Percentiles rank a stretch among this genome's conserved stretches.
Evolutionary conservation across 129 eudicot genomes (phyloP).

Genomic region (Dittrichia graveolens): DNA sequence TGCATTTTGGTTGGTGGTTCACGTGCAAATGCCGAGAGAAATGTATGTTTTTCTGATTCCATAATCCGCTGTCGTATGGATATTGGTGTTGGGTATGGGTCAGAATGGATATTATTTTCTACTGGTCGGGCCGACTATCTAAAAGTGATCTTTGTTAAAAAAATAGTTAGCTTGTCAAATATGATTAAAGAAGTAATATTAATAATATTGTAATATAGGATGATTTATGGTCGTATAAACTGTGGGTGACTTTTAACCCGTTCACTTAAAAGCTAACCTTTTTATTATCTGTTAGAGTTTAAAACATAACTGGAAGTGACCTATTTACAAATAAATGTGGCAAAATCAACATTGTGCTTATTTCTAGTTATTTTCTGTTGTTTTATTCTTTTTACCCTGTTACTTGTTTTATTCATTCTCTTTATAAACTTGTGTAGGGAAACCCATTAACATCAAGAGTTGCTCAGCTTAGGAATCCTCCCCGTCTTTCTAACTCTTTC

Average conservation of each 20-base stretch:
- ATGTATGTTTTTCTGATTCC: constrained; percentile 48
- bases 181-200: neutral
- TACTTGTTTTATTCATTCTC: neutral
- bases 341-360: neutral
- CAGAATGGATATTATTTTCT: neutral
- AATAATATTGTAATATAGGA: neutral
- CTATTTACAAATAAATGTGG: neutral
- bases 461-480: constrained; percentile 58
- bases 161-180: neutral
- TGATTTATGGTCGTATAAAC: neutral
- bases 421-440: constrained; percentile 48
- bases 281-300: neutral
- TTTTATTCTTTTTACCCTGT: neutral
- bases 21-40: constrained; percentile 70
- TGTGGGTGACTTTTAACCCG: neutral
- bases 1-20: constrained; percentile 89
- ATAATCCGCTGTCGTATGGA: neutral
- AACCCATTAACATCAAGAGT: constrained; percentile 55
- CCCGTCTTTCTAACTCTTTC: constrained; percentile 66
- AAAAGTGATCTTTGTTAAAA: no score
- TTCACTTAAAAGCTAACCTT: neutral
- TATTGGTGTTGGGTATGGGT: neutral
- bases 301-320: neutral
- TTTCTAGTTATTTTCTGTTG: neutral
- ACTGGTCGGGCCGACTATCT: neutral